These are phyloP conservation scores for Pecoramyces ruminantium DNA, from an alignment of 192 early-diverging fungal genomes.

Conservation along the genomic window DNA sequence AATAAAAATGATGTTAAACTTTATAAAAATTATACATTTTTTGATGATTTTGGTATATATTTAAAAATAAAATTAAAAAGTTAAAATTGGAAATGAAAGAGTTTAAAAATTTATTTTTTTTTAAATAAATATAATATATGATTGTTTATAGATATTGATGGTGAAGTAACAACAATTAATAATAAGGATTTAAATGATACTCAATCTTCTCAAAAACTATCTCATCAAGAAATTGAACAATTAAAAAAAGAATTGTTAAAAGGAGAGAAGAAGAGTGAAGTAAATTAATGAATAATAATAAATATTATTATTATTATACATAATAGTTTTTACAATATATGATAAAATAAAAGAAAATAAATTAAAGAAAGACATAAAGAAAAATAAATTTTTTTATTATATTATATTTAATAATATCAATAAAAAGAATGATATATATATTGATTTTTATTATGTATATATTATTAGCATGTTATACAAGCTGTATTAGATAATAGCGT, in stretches of 20 bases:
- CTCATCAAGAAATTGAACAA: conserved; percentile 61
- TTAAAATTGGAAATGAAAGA: too few species aligned
- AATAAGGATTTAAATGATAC: conserved; percentile 70
- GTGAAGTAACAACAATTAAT: conserved; percentile 40
- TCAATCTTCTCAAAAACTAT: conserved; percentile 54
- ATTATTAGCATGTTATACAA: conserved; percentile 50
- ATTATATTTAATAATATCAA: conserved; percentile 5
- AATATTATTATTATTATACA: too few species aligned
- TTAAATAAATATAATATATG: too few species aligned
- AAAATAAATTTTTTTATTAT: background rate
- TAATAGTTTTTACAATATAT: too few species aligned
- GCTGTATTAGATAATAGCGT: conserved; percentile 64
- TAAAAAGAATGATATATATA: too few species aligned
- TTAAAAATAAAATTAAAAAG: too few species aligned
- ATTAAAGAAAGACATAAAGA: too few species aligned
- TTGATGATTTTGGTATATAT: conserved; percentile 6
- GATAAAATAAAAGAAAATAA: too few species aligned
- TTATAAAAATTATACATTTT: background rate
- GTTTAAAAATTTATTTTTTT: too few species aligned
- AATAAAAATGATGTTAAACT: conserved; percentile 15
- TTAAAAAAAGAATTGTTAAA: conserved; percentile 55
- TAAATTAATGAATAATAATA: background rate
- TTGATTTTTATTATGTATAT: background rate
- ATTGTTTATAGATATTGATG: conserved; percentile 7
- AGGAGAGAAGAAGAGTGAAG: conserved; percentile 44